Conservation (phyloP, 1,284 basidiomycete species). For the Leccinum angustisporum region DNA sequence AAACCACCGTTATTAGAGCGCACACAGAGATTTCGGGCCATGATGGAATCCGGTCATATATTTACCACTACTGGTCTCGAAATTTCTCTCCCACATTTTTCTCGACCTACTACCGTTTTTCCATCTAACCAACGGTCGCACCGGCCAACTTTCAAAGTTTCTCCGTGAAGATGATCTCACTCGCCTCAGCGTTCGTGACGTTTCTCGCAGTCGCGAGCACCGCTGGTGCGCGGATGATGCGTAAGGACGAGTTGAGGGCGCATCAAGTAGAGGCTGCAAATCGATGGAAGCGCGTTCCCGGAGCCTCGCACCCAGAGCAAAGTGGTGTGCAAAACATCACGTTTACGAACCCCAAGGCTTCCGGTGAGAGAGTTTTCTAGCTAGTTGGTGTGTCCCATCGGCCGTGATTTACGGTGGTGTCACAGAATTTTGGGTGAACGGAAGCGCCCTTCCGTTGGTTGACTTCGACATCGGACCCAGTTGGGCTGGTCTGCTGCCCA, state of each 20-base stretch:
- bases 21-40: neutral
- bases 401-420: neutral
- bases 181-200: neutral
- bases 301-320: neutral
- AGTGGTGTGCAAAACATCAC: conserved; percentile 60
- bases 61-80: neutral
- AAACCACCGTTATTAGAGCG: neutral
- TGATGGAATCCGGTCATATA: neutral
- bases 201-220: neutral
- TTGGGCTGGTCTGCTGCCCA: conserved; percentile 66
- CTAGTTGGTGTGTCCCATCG: neutral
- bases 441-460: conserved; percentile 66
- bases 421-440: conserved; percentile 72
- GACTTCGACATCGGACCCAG: conserved; percentile 63
- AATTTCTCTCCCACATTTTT: neutral
- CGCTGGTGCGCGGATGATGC: neutral
- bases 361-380: conserved; percentile 50
- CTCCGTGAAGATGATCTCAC: neutral
- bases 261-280: conserved; percentile 38
- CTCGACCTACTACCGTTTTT: neutral
- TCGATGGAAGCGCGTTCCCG: conserved; percentile 33
- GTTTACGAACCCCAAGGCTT: conserved; percentile 66
- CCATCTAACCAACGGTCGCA: neutral
- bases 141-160: neutral
- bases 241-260: conserved; percentile 3